Evolutionary conservation across 495 filamentous ascomycete species (phyloP).

Genomic region (Penicillium taxi): DNA sequence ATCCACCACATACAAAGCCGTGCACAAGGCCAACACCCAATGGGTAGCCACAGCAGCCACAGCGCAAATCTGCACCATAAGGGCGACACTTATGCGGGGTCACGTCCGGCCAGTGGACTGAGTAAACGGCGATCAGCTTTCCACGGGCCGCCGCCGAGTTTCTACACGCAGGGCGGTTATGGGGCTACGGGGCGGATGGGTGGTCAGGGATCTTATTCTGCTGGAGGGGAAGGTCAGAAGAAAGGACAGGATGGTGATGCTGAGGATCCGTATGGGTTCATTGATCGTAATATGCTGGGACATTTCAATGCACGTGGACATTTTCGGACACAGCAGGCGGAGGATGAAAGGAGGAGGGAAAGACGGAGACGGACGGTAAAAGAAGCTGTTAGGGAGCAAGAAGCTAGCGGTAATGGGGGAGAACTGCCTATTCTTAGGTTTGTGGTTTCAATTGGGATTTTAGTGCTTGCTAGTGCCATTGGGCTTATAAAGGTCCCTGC

Average conservation of each 20-base stretch:
- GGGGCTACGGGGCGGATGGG: slow-evolving; percentile 20
- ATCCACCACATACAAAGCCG: slow-evolving; percentile 24
- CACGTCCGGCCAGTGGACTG: slow-evolving; percentile 70
- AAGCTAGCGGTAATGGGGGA: neutral
- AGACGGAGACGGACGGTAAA: slow-evolving; percentile 23
- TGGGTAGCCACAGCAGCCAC: slow-evolving; percentile 35
- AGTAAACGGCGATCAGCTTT: slow-evolving; percentile 67
- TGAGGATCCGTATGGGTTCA: slow-evolving; percentile 39
- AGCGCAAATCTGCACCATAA: slow-evolving; percentile 36
- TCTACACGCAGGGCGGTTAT: slow-evolving; percentile 68
- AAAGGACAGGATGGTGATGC: slow-evolving; percentile 7
- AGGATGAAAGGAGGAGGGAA: slow-evolving; percentile 45
- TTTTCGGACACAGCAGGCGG: slow-evolving; percentile 56
- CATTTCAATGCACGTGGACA: slow-evolving; percentile 63
- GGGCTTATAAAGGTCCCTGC: slow-evolving; percentile 13
- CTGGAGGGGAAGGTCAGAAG: slow-evolving; percentile 4
- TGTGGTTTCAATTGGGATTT: slow-evolving; percentile 31
- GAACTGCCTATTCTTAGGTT: slow-evolving; percentile 40
- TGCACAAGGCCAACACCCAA: slow-evolving; percentile 38
- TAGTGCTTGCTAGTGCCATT: slow-evolving; percentile 22
- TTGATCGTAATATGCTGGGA: slow-evolving; percentile 45
- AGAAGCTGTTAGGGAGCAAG: slow-evolving; percentile 5
- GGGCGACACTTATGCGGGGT: slow-evolving; percentile 46
- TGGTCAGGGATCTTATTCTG: slow-evolving; percentile 1
- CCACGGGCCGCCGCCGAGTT: slow-evolving; percentile 80